phyloP scores from a whole-genome alignment of 352 stramenopile genomes.

The Phytophthora multivora region DNA sequence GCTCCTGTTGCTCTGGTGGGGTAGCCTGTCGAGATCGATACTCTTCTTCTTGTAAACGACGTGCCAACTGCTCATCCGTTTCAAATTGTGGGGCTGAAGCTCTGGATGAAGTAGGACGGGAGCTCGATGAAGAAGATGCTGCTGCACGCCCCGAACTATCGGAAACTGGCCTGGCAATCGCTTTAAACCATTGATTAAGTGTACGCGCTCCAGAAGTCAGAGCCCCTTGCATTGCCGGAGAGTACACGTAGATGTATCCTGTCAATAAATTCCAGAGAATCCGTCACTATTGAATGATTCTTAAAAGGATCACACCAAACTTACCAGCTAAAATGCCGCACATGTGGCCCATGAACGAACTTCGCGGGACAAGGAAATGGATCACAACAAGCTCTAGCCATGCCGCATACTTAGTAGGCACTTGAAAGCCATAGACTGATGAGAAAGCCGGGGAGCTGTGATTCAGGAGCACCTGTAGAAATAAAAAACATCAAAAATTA shows the following conservation, averaged over 20 bases:
- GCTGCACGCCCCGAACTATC: not conserved
- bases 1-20: slow-evolving; percentile 12
- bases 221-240: slow-evolving; percentile 17
- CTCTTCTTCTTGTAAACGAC: slow-evolving; percentile 38
- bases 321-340: slow-evolving; percentile 85
- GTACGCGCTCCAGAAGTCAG: slow-evolving; percentile 12
- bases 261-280: not conserved
- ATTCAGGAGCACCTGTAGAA: slow-evolving; percentile 79
- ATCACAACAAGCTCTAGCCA: slow-evolving; percentile 92
- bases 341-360: slow-evolving; percentile 89
- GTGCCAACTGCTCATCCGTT: slow-evolving; percentile 32
- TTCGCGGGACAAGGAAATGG: slow-evolving; percentile 76
- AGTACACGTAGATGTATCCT: slow-evolving; percentile 40
- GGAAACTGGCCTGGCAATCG: not conserved
- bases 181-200: slow-evolving; percentile 15
- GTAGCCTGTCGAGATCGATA: slow-evolving; percentile 10
- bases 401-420: slow-evolving; percentile 88
- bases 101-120: slow-evolving; percentile 7
- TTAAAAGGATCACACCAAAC: too few species aligned
- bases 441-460: slow-evolving; percentile 70
- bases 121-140: not conserved
- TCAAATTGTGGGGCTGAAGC: slow-evolving; percentile 4
- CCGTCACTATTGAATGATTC: too few species aligned
- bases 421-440: slow-evolving; percentile 65
- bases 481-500: not conserved